Conservation (phyloP, 768 basidiomycete genomes). For the Suillus cothurnatus region DNA sequence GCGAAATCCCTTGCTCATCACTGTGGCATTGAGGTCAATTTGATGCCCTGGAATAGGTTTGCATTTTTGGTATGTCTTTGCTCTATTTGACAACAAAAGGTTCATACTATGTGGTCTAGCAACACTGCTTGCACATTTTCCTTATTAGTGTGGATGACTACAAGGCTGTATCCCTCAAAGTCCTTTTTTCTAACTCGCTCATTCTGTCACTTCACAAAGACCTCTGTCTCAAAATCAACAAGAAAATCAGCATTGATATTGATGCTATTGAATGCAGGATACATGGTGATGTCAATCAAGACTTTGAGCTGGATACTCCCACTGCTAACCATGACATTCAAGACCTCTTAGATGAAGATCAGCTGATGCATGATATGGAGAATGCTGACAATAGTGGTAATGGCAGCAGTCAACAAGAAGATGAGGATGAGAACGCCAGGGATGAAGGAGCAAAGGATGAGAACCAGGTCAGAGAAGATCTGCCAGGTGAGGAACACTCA, state of each 20-base stretch:
- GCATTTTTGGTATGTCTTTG: slow-evolving; percentile 6
- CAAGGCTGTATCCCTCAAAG: not conserved
- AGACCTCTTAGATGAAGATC: too few species aligned
- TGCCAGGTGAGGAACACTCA: not conserved
- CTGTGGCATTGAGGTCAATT: slow-evolving; percentile 9
- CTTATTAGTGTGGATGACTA: slow-evolving; percentile 3
- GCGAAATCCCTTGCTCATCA: not conserved
- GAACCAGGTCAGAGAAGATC: too few species aligned
- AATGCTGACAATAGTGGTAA: too few species aligned
- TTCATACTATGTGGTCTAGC: not conserved
- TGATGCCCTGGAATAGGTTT: slow-evolving; percentile 8
- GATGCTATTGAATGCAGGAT: not conserved
- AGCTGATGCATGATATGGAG: too few species aligned
- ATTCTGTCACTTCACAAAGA: not conserved
- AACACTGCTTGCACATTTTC: slow-evolving; percentile 1
- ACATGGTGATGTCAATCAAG: too few species aligned
- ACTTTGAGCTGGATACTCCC: too few species aligned
- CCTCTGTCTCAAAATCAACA: not conserved
- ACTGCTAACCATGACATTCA: too few species aligned
- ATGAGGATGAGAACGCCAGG: too few species aligned
- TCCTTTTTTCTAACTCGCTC: slow-evolving; percentile 7
- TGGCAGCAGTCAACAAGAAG: too few species aligned
- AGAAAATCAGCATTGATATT: slow-evolving; percentile 3
- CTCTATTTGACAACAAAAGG: not conserved
- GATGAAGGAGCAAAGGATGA: too few species aligned